Percentiles rank a stretch among this genome's conserved stretches.
phyloP scores from a whole-genome alignment of 2,329 filamentous ascomycete species.

The Tolypocladium pustulatum region DNA sequence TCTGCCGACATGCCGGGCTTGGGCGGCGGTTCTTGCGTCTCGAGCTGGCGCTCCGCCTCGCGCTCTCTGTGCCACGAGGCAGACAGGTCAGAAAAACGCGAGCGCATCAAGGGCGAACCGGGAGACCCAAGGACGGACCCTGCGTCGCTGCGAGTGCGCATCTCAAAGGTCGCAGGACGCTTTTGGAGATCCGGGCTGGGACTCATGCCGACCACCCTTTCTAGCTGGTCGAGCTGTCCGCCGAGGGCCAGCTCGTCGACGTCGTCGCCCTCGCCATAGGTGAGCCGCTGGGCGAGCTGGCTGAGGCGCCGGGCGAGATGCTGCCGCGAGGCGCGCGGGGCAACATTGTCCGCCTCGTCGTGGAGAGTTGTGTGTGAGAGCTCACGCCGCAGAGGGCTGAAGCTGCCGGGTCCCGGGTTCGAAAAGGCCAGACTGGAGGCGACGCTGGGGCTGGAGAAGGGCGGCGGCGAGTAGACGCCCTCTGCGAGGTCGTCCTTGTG shows the following conservation, averaged over 20 bases:
- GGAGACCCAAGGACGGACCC: slow-evolving; percentile 23
- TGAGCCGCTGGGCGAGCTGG: slow-evolving; percentile 27
- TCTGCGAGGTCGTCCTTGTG: neutral
- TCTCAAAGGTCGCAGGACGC: slow-evolving; percentile 12
- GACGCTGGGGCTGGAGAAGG: slow-evolving; percentile 21
- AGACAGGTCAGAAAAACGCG: slow-evolving; percentile 28
- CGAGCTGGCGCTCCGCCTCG: slow-evolving; percentile 14
- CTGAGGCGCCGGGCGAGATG: slow-evolving; percentile 32
- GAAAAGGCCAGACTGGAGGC: slow-evolving; percentile 22
- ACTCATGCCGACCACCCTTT: slow-evolving; percentile 13
- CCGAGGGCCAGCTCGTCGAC: slow-evolving; percentile 25
- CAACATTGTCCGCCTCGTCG: slow-evolving; percentile 3
- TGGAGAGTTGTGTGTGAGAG: slow-evolving; percentile 6
- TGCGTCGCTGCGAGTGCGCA: slow-evolving; percentile 14
- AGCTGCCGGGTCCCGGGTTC: slow-evolving; percentile 9
- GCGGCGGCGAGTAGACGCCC: slow-evolving; percentile 13
- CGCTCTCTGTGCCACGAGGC: slow-evolving; percentile 20
- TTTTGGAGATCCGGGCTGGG: slow-evolving; percentile 8
- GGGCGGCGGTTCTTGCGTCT: slow-evolving; percentile 14
- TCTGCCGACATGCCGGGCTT: slow-evolving; percentile 20
- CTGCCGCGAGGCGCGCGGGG: slow-evolving; percentile 24
- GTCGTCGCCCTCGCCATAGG: slow-evolving; percentile 17
- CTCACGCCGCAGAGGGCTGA: slow-evolving; percentile 21
- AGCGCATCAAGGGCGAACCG: slow-evolving; percentile 24
- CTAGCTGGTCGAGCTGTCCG: slow-evolving; percentile 27